phyloP scores from a whole-genome alignment of 306 rosid species.

The Vachellia collinsii region DNA sequence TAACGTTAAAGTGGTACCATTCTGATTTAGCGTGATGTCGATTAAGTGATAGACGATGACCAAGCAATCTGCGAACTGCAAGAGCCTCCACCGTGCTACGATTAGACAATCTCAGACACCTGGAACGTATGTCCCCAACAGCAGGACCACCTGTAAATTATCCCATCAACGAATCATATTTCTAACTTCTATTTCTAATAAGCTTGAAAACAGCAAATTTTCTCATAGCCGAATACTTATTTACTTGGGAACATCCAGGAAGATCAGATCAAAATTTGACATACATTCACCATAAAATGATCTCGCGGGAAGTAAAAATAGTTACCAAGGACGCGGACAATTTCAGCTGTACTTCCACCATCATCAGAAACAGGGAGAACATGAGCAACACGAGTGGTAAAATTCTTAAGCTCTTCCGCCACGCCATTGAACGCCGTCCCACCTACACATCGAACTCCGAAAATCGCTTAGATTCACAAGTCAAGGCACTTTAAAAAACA shows the following conservation, averaged over 20 bases:
- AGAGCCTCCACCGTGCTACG: conserved; percentile 85
- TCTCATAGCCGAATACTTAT: neutral
- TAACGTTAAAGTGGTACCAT: conserved; percentile 1
- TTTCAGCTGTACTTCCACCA: conserved; percentile 97
- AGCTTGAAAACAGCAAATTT: neutral
- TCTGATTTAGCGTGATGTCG: conserved; percentile 71
- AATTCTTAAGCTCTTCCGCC: conserved; percentile 75
- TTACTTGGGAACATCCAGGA: neutral
- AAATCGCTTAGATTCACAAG: neutral
- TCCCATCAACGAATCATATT: conserved; percentile 24
- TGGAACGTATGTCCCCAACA: conserved; percentile 94
- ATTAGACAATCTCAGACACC: conserved; percentile 90
- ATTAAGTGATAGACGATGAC: conserved; percentile 77
- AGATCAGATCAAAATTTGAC: neutral
- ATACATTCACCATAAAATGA: neutral
- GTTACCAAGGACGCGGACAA: conserved; percentile 89
- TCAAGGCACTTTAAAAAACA: neutral
- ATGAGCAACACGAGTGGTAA: conserved; percentile 89
- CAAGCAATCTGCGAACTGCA: conserved; percentile 86
- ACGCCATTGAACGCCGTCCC: conserved; percentile 97
- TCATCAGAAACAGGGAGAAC: conserved; percentile 97
- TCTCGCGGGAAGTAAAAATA: neutral
- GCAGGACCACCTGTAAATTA: conserved; percentile 84
- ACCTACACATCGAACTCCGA: conserved; percentile 41
- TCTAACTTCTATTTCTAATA: neutral